These are phyloP conservation scores for Podaxis sp. DNA, from an alignment of 768 basidiomycete genomes.

Conservation along the genomic window DNA sequence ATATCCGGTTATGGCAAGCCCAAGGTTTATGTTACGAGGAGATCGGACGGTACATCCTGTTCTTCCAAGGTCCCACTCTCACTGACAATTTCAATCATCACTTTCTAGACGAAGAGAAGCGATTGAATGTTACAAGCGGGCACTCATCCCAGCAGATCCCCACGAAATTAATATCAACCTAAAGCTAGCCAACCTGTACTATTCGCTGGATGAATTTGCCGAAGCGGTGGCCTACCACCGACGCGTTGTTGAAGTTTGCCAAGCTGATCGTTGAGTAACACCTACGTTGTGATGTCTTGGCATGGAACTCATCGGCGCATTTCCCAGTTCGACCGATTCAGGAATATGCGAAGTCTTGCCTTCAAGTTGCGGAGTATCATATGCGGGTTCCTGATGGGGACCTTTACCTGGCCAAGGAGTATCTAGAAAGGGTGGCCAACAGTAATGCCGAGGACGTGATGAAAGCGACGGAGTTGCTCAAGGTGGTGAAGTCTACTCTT, in stretches of 20 bases:
- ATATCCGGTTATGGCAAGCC: conserved; percentile 94
- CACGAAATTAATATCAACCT: conserved; percentile 72
- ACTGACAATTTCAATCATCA: not conserved
- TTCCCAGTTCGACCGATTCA: conserved; percentile 61
- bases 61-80: not conserved
- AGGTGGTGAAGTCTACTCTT: conserved; percentile 45
- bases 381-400: conserved; percentile 62
- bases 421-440: conserved; percentile 67
- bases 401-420: conserved; percentile 66
- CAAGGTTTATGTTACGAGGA: conserved; percentile 93
- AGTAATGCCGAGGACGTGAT: conserved; percentile 85
- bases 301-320: conserved; percentile 24
- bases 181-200: conserved; percentile 73
- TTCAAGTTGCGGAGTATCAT: conserved; percentile 83
- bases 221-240: conserved; percentile 81
- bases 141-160: conserved; percentile 77
- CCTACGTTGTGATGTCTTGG: conserved; percentile 19
- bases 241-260: conserved; percentile 72
- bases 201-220: conserved; percentile 58
- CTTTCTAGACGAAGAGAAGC: conserved; percentile 75
- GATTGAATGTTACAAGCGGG: conserved; percentile 88
- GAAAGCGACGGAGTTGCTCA: conserved; percentile 69
- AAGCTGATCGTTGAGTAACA: conserved; percentile 51
- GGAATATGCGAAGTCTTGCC: conserved; percentile 81
- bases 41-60: conserved; percentile 61